phyloP scores from a whole-genome alignment of 169 alveolate genomes.

The Pseudocohnilembus persalinus region DNA sequence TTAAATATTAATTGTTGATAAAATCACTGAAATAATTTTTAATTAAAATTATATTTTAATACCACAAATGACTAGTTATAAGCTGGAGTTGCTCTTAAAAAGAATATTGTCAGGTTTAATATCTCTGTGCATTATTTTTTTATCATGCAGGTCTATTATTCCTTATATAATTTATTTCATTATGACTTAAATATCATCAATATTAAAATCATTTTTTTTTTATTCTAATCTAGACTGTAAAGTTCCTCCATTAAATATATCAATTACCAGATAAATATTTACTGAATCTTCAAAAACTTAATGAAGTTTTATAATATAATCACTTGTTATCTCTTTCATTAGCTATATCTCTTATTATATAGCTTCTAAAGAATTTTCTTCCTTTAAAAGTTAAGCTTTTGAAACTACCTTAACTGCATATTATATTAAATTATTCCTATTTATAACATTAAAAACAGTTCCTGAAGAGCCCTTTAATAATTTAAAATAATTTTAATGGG shows the following conservation, averaged over 20 bases:
- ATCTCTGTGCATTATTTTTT: constrained; percentile 37
- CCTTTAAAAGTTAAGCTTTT: not conserved
- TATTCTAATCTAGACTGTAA: constrained; percentile 19
- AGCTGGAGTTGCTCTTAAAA: constrained; percentile 3
- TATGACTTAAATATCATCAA: constrained; percentile 17
- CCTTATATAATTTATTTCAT: constrained; percentile 24
- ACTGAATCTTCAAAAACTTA: constrained; percentile 20
- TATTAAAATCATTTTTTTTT: not conserved
- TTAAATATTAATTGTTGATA: too few relatives aligned
- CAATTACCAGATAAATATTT: constrained; percentile 17
- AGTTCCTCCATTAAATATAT: constrained; percentile 28
- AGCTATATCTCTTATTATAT: not conserved
- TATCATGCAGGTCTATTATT: constrained; percentile 14
- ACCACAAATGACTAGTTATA: constrained; percentile 10
- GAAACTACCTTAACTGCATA: not conserved
- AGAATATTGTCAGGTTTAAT: constrained; percentile 27
- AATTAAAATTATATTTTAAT: too few relatives aligned
- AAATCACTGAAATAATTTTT: too few relatives aligned
- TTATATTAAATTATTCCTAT: not conserved
- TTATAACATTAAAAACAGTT: not conserved
- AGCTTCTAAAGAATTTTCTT: not conserved
- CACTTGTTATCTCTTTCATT: not conserved
- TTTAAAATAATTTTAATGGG: too few relatives aligned
- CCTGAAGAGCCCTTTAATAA: not conserved
- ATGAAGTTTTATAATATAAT: constrained; percentile 15